phyloP scores from a whole-genome alignment of 2,329 filamentous ascomycete species.

The Volutella citrinella region DNA sequence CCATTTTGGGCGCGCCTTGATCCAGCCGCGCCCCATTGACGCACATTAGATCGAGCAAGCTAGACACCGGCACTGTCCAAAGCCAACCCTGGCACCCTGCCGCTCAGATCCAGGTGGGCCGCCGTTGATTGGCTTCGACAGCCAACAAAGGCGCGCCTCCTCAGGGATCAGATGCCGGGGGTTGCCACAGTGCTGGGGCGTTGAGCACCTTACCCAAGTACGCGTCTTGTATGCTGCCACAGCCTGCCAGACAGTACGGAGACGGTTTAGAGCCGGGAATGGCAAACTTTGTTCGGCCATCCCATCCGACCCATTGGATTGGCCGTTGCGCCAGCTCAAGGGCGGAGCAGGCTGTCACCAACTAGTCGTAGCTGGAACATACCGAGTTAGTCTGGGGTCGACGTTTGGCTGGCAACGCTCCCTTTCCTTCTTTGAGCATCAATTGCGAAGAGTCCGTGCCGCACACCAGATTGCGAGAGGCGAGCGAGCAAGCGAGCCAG shows the following conservation, averaged over 20 bases:
- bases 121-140: conserved; percentile 16
- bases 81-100: conserved; percentile 16
- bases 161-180: conserved; percentile 8
- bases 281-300: neutral
- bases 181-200: conserved; percentile 20
- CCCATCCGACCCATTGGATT: neutral
- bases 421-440: conserved; percentile 1
- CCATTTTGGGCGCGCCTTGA: conserved; percentile 11
- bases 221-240: neutral
- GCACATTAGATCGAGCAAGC: conserved; percentile 21
- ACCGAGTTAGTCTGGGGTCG: too few species aligned
- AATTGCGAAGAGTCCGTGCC: neutral
- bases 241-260: too few species aligned
- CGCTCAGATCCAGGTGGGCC: conserved; percentile 18
- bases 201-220: conserved; percentile 6
- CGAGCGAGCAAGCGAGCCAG: too few species aligned
- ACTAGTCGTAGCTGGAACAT: neutral
- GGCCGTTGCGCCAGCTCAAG: too few species aligned
- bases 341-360: too few species aligned
- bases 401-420: neutral
- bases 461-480: too few species aligned
- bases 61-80: conserved; percentile 18
- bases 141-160: conserved; percentile 9
- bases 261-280: neutral
- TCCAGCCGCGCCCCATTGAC: conserved; percentile 14